Base-by-base conservation (phyloP, 805 yeast species). In the Candida yuanshanica region DNA sequence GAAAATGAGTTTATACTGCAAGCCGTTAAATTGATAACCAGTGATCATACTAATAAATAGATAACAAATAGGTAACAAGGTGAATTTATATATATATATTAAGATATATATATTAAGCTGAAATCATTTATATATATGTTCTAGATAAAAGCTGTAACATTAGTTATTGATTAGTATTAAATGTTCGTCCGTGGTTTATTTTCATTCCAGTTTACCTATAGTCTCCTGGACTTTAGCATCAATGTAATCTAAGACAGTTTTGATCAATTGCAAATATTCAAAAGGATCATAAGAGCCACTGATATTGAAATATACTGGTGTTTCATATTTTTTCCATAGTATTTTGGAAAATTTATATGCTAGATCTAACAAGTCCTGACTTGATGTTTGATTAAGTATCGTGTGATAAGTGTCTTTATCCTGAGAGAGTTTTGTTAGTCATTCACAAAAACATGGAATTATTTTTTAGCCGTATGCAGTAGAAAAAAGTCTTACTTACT, bases 261-360 rank as follows among this genome's bases (percentile, higher is more conserved):
- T 63, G 6, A 63, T 53, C 26, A 57, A 49, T 2, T 42, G 41
- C 5, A 64, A 32, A 29, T 63, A 54, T 20, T 70, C 69, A 14
- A 63, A 65, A 7, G 59, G 41, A 2, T 55, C 51, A 23, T 71
- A 55, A 14, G 53, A 46, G 0, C 76, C 78, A 45, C 67, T 68
- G 7, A 72, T 43, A 45, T 68, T 63, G 4, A 72, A 73, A 48
- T 75, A 75, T 14, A 68, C 55, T 2, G 79, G 79, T 12, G 55
- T 49, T 3, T 52, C 50, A 41, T 62, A 71, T 43, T 65, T 70
- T 44, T 63, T 65, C 5, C 67, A 58, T 0, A 73, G 47, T n/a
- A 70, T 47, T 12, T 55, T 60, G 1, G 76, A 70, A 8, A 75
- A 45, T 44, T 71, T 64, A 24, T 63, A 64, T 0, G 75, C 59